Evolutionary conservation across 2,329 filamentous ascomycete genomes (phyloP), one percentile per base, ranked within the genome.

Genomic region (Colletotrichum somersetense): DNA sequence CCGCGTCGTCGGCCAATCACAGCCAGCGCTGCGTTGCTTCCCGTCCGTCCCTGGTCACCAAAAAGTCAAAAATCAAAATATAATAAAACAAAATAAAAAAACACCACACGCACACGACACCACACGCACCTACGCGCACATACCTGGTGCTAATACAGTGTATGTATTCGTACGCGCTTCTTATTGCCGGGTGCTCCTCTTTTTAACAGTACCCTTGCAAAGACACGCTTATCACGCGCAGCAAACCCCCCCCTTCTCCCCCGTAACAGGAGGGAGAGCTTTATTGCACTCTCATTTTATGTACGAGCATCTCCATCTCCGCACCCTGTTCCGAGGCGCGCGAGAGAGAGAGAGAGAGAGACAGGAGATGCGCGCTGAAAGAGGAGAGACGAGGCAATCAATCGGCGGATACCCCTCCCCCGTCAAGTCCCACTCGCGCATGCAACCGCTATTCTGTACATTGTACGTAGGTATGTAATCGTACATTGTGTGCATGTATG

Each of bases 1-100:
- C 61, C 70, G 66, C 66, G 70, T 71, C 50, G 66, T 62, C 6
- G 26, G 35, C 70, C 70, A 73, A 73, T 73, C 56, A 26, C 55
- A 52, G 42, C 55, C 7, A 42, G 33, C 67, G 50, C 38, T n/a
- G 44, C 38, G 20, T 1, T 53, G 33, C 61, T 57, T 65, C 66
- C 66, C 66, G 66, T 61, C 66, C 44, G 62, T 66, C 70, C 69
- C 69, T 72, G 69, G 61, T 38, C 56, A 38, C 53, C 50, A 40
- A 53, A 71, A 50, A 35, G 65, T n/a, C 53, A 56, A 10, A 10
- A 20, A 55, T 53, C 46, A 42, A 42, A 42, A 20, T 30, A 46
- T n/a, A 11, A 46, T 18, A 11, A n/a, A 14, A 20, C 4, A n/a
- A 20, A 8, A n/a, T 46, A n/a, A 46, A n/a, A 7, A 8, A 63